phyloP scores from a whole-genome alignment of 495 filamentous ascomycete genomes.

The Hypoxylon lienhwacheense region DNA sequence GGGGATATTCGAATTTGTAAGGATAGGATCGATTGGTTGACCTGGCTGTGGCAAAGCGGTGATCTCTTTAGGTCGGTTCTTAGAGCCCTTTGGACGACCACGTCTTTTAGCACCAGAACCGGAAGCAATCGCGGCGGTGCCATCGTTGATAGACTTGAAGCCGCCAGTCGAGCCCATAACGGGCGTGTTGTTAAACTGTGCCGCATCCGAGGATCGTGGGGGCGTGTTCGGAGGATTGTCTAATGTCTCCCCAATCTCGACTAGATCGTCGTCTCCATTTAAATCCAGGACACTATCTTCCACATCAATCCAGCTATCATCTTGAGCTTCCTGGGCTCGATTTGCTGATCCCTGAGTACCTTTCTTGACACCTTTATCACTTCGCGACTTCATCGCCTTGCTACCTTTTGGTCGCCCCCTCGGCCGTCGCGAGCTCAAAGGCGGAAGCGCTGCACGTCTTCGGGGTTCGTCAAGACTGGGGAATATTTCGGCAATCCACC shows the following conservation, averaged over 20 bases:
- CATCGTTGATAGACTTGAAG: conserved; percentile 39
- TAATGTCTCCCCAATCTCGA: conserved; percentile 26
- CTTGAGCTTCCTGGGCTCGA: conserved; percentile 33
- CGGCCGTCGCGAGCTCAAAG: conserved; percentile 41
- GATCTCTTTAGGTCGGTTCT: conserved; percentile 49
- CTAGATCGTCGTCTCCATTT: conserved; percentile 33
- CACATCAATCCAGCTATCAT: conserved; percentile 42
- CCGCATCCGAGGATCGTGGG: conserved; percentile 18
- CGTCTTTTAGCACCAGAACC: conserved; percentile 35
- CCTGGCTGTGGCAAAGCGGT: conserved; percentile 5
- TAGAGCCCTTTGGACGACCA: conserved; percentile 51
- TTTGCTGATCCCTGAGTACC: conserved; percentile 35
- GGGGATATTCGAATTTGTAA: conserved; percentile 5
- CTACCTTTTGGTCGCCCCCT: conserved; percentile 56
- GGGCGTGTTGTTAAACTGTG: conserved; percentile 26
- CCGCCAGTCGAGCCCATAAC: conserved; percentile 32
- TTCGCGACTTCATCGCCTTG: conserved; percentile 52
- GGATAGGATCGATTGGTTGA: conserved; percentile 10
- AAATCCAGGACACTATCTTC: conserved; percentile 35
- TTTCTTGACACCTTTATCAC: conserved; percentile 55
- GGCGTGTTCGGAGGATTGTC: conserved; percentile 30
- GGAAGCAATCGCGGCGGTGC: conserved; percentile 11
- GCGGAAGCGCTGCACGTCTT: conserved; percentile 12
- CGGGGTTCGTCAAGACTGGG: conserved; percentile 44
- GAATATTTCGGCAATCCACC: conserved; percentile 62